Percentiles rank a stretch among this genome's conserved stretches.
Conservation (phyloP, 148 eudicot genomes). For the Heliamphora exappendiculata region DNA sequence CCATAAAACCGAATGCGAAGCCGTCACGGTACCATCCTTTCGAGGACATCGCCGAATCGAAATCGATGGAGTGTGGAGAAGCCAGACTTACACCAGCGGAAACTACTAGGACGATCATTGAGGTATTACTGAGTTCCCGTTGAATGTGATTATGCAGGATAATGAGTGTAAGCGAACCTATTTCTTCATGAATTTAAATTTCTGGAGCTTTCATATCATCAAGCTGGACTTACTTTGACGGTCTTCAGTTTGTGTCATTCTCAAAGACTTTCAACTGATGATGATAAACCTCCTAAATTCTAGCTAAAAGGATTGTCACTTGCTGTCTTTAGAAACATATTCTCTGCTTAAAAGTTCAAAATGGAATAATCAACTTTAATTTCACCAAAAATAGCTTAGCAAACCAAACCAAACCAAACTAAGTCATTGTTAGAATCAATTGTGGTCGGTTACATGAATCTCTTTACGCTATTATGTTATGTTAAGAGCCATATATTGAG, state of each 20-base stretch:
- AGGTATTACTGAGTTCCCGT: conserved; percentile 35
- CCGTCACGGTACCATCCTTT: conserved; percentile 68
- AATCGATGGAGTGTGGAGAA: conserved; percentile 39
- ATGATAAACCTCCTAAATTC: not conserved
- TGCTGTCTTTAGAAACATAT: not conserved
- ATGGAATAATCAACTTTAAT: not conserved
- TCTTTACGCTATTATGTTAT: no score
- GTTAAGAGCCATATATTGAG: no score
- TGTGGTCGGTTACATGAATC: no score
- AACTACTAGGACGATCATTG: conserved; percentile 76
- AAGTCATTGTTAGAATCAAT: no score
- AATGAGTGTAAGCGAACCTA: not conserved
- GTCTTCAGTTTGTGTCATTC: not conserved
- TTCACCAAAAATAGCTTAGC: not conserved
- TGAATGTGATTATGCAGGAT: not conserved
- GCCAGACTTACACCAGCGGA: conserved; percentile 70
- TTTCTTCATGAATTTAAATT: not conserved
- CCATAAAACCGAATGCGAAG: conserved; percentile 51
- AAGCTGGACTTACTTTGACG: not conserved
- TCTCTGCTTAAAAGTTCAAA: not conserved
- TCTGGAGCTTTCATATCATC: not conserved
- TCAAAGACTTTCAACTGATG: not conserved
- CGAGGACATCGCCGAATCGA: conserved; percentile 68
- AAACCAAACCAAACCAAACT: no score
- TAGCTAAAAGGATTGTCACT: not conserved